These are phyloP conservation scores for Porphyra umbilicalis DNA, from an alignment of 31 red algal genomes.

Conservation along the genomic window DNA sequence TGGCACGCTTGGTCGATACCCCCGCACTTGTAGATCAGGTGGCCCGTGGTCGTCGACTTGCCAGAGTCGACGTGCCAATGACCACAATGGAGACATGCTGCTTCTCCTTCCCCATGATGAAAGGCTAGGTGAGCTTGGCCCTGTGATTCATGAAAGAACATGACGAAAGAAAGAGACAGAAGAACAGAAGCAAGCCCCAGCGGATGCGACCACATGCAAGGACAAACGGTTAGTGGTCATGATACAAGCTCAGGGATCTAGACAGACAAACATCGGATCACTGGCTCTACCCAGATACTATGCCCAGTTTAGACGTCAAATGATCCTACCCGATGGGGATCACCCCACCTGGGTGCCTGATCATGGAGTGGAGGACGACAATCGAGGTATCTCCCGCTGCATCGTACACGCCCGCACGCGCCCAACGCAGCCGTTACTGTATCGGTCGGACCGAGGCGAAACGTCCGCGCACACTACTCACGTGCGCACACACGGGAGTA, in stretches of 20 bases:
- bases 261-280: neutral
- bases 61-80: slow-evolving; percentile 99
- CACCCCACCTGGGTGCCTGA: neutral
- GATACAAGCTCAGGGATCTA: neutral
- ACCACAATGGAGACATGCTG: slow-evolving; percentile 98
- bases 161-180: neutral
- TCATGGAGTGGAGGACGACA: no score
- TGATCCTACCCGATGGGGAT: no score
- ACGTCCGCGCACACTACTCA: neutral
- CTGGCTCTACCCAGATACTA: neutral
- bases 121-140: neutral
- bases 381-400: neutral
- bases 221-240: neutral
- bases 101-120: slow-evolving; percentile 90
- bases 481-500: neutral
- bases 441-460: neutral
- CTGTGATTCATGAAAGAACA: neutral
- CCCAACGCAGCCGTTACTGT: neutral
- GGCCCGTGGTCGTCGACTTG: slow-evolving; percentile 99
- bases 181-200: no score
- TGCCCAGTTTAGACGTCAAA: neutral
- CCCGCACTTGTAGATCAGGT: slow-evolving; percentile 94
- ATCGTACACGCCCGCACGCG: neutral
- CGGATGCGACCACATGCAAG: neutral
- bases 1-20: slow-evolving; percentile 94